Evolutionary conservation across 257 asterid genomes (phyloP), one percentile per base, ranked within the genome.

Genomic region (Plectranthus barbatus): DNA sequence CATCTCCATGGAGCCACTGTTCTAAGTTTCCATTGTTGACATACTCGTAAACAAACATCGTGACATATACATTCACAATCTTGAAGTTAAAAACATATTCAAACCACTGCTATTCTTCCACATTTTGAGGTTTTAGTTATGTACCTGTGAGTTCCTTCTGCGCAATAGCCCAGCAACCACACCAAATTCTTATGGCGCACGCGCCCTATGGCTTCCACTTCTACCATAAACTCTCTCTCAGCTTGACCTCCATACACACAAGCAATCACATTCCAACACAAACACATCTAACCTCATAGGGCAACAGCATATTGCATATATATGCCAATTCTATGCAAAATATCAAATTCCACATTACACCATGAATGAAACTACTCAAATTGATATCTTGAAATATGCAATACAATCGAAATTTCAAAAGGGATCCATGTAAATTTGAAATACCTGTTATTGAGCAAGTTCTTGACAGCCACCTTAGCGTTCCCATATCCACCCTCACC

Each of bases 141-240:
- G 5, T 40, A 40, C 95, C 97, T 90, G 63, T 90, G 95, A 71
- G 88, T 90, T 74, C 96, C 97, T 80, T 90, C 97, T 3, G 84
- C 97, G 60, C 97, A 87, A 44, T 90, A 90, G 58, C 97, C 97
- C 19, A 90, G 88, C 79, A 90, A 65, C 75, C 97, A 79, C 73
- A 85, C 97, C 79, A 90, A 75, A 75, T 90, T 87, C 87, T 90
- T 90, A 41, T 90, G 97, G 6, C 96, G 79, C 1, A 90, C 97
- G 0, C 95, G 92, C 42, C 97, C 97, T 56, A 90, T 90, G 26
- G 84, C 97, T 64, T 90, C 97, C 6, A 90, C 97, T 76, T 90
- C 97, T 41, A 87, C 97, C 83, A 85, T 90, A 64, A 90, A 90
- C 67, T 90, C 97, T 56, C 83, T 83, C 76, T 90, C 97, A 1